phyloP scores from a whole-genome alignment of 495 filamentous ascomycete genomes.

The Cairneyella variabilis region DNA sequence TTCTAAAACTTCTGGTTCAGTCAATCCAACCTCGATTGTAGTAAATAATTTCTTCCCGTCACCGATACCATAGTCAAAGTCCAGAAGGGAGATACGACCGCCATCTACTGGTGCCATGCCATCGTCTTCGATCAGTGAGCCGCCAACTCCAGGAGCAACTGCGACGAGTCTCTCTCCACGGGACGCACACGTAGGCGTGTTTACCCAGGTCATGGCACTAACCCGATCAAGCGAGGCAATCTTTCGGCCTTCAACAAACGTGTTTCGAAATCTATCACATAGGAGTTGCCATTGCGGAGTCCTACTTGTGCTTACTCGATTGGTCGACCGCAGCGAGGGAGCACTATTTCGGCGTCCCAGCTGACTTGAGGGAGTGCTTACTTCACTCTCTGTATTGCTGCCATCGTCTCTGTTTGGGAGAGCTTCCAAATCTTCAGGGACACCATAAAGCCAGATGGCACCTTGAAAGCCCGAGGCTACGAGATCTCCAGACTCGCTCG shows the following conservation, averaged over 20 bases:
- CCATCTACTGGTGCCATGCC: slow-evolving; percentile 76
- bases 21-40: slow-evolving; percentile 71
- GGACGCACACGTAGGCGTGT: slow-evolving; percentile 37
- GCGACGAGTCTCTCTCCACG: slow-evolving; percentile 62
- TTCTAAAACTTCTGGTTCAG: slow-evolving; percentile 61
- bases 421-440: slow-evolving; percentile 70
- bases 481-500: slow-evolving; percentile 65
- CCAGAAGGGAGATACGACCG: slow-evolving; percentile 71
- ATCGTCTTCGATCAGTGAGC: slow-evolving; percentile 61
- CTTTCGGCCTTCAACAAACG: slow-evolving; percentile 56
- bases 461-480: slow-evolving; percentile 72
- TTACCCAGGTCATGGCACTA: slow-evolving; percentile 61
- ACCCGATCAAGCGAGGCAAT: slow-evolving; percentile 53
- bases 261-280: slow-evolving; percentile 60
- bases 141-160: slow-evolving; percentile 71
- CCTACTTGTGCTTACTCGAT: slow-evolving; percentile 22
- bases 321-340: slow-evolving; percentile 16
- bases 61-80: slow-evolving; percentile 60
- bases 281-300: slow-evolving; percentile 68
- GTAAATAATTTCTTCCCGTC: slow-evolving; percentile 54
- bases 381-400: slow-evolving; percentile 26
- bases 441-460: slow-evolving; percentile 74
- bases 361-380: slow-evolving; percentile 27
- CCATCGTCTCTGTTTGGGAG: slow-evolving; percentile 18
- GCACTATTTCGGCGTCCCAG: slow-evolving; percentile 25